Base-by-base conservation (phyloP, 225 moss, liverwort and hornwort species). In the Bryum argenteum region DNA sequence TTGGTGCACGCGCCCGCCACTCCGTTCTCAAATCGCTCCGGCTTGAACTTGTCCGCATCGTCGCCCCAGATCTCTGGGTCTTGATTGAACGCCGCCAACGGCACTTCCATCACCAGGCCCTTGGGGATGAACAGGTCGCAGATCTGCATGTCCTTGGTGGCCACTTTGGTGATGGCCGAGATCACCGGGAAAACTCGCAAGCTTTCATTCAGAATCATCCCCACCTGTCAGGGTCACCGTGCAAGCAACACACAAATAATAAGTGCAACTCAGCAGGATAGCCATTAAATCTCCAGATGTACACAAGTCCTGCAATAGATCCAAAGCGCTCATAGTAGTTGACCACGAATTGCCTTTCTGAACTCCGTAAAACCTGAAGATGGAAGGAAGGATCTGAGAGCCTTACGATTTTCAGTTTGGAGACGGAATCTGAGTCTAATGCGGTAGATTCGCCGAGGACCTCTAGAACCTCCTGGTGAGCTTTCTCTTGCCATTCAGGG, bases 41-140 rank as follows among this genome's bases (percentile, higher is more conserved):
- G 95, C 1, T 89, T 85, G 66, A 95, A 95, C 3, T 54, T 55
- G 61, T 72, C 71, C 4, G 81, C 85, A 57, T 92, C 90, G 2
- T 84, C 84, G 7, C 92, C 95, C 95, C 95, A 95, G 6, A 90
- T 76, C 15, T 81, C 82, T 5, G 81, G 74, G 69, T 84, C 90
- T 1, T 76, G 80, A 65, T 95, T 92, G 54, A 89, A 53, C 3
- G 82, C 69, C 8, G 77, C 70, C 1, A 88, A 18, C 1, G 89
- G 88, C 4, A 95, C 54, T 40, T 79, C 85, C 53, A 92, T 66
- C 3, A 67, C 75, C 3, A 92, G 70, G 11, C 92, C 95, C 41
- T 84, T 87, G 1, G 91, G 84, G 12, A 95, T 72, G 9, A 83
- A 76, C 5, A 90, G 81, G 52, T 81, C 76, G 58, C 85, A 75